These are phyloP conservation scores for Torulaspora microellipsoides DNA, from an alignment of 805 yeast genomes.

Conservation along the genomic window DNA sequence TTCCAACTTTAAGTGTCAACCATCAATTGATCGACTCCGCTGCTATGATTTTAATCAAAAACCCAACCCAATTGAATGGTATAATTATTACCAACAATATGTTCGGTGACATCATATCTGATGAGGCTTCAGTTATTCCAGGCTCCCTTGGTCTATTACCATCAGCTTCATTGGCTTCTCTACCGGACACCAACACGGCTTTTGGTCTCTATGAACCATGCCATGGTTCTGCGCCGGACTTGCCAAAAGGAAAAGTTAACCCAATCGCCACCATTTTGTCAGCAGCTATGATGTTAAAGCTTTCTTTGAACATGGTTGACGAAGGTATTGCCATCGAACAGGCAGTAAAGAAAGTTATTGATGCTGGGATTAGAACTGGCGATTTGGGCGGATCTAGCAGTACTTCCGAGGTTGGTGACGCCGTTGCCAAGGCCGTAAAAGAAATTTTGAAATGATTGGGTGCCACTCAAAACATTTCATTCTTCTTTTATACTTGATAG, in stretches of 20 bases:
- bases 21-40: conserved; percentile 98
- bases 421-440: conserved; percentile 70
- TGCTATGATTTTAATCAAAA: conserved; percentile 93
- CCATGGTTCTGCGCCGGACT: conserved; percentile 98
- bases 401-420: conserved; percentile 92
- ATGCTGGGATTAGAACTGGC: conserved; percentile 81
- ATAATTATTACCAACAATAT: conserved; percentile 88
- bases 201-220: conserved; percentile 98
- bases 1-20: conserved; percentile 81
- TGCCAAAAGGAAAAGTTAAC: conserved; percentile 80
- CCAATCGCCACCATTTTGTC: conserved; percentile 94
- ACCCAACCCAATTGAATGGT: conserved; percentile 89
- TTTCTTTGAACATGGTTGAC: conserved; percentile 74
- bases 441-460: conserved; percentile 37
- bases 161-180: conserved; percentile 90
- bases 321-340: conserved; percentile 86
- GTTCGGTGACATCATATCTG: conserved; percentile 98
- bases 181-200: conserved; percentile 91
- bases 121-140: conserved; percentile 97
- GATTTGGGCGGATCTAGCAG: conserved; percentile 82
- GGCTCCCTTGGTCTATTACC: conserved; percentile 96
- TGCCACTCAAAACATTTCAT: too few species aligned
- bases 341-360: conserved; percentile 82
- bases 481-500: too few species aligned
- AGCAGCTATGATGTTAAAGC: conserved; percentile 94